Conservation (phyloP, 768 basidiomycete genomes). For the Royoungia palumana region DNA sequence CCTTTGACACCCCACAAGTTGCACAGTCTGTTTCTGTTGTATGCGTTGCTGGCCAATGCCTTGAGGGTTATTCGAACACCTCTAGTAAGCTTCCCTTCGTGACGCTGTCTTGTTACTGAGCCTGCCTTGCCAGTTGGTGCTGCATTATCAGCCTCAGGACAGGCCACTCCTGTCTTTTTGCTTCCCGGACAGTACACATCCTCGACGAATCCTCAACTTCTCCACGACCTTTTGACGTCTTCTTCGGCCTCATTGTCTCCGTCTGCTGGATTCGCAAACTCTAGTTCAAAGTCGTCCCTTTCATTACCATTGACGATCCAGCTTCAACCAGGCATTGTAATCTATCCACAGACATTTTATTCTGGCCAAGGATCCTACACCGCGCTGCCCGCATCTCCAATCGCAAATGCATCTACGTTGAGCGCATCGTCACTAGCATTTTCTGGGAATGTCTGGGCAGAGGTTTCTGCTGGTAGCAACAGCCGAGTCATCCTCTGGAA, state of each 20-base stretch:
- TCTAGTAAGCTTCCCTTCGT: constrained; percentile 47
- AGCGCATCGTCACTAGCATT: constrained; percentile 61
- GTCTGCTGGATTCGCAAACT: constrained; percentile 62
- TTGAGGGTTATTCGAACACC: constrained; percentile 73
- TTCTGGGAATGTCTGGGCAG: constrained; percentile 67
- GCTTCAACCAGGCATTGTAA: constrained; percentile 62
- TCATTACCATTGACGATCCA: constrained; percentile 67
- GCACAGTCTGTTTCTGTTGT: constrained; percentile 64
- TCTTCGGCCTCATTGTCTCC: constrained; percentile 56
- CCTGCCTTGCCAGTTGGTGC: constrained; percentile 55
- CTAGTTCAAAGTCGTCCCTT: constrained; percentile 40
- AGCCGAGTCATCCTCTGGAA: constrained; percentile 74
- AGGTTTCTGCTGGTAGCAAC: constrained; percentile 53
- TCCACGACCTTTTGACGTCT: constrained; percentile 65
- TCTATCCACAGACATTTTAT: constrained; percentile 62
- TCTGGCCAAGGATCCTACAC: constrained; percentile 63
- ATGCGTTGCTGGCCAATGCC: constrained; percentile 87
- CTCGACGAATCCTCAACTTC: constrained; percentile 66
- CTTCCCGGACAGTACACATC: constrained; percentile 77
- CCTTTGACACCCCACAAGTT: constrained; percentile 31
- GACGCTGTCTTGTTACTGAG: constrained; percentile 10
- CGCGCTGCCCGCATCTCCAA: constrained; percentile 49
- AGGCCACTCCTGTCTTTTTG: constrained; percentile 53
- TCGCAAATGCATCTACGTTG: constrained; percentile 47
- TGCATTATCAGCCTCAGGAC: constrained; percentile 54